Evolutionary conservation across 1,284 basidiomycete genomes (phyloP), one percentile per base, ranked within the genome.

Genomic region (Cutaneotrichosporon mucoides): DNA sequence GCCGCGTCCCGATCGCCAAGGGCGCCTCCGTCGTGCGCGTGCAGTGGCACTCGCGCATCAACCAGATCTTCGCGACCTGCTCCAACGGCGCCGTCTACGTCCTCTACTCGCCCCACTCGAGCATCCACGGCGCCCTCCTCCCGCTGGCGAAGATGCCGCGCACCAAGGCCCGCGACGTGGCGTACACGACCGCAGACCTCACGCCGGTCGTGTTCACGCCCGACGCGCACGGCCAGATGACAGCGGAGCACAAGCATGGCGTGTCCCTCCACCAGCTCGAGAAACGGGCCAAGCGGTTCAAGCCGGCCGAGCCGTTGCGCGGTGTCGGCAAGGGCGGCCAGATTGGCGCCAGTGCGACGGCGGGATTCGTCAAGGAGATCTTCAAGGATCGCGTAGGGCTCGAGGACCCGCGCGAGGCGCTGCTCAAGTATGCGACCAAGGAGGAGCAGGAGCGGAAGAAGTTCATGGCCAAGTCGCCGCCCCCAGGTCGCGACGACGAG

Each of bases 21-120:
- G 78, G 88, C 82, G 57, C 59, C 6, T 90, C 88, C 35, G 92
- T 94, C 5, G 88, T 97, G 58, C 88, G 87, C 68, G 89, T 96
- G 1, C 79, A 84, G 36, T 97, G 93, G 93, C 94, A 96, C 79
- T 86, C 90, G n/a, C 90, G 90, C 76, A 96, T 97, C 80, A 97
- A 97, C 79, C 94, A 97, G 83, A 90, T 97, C 70, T 82, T 96
- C 56, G 84, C 88, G 35, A 88, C 91, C 1, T 82, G 92, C 53
- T 89, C 93, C n/a, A 90, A 86, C 65, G 96, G 95, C 34, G 82
- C 87, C 60, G 86, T 97, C 66, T 85, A 86, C 59, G 90, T 98
- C 56, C 82, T 95, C 52, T 99, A 99, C 79, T 94, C 91, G 46
- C 90, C 92, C 2, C 79, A 82, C 55, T 86, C 87, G 15, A 97